Evolutionary conservation across 1,284 basidiomycete species (phyloP).

Genomic region (Ceratobasidium sp.): DNA sequence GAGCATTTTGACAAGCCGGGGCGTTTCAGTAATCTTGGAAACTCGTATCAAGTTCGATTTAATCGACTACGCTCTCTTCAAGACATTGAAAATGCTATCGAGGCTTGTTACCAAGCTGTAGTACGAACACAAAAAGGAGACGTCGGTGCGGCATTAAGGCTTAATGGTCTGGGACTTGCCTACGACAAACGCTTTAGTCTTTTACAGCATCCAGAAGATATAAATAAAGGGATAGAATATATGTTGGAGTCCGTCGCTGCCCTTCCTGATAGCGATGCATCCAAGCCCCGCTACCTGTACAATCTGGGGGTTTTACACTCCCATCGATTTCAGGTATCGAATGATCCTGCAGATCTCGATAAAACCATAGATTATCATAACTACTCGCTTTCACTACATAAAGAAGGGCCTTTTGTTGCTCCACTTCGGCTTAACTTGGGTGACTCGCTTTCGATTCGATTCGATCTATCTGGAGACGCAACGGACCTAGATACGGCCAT

Average conservation of each 20-base stretch:
- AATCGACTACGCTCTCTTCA: neutral
- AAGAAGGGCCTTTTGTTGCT: neutral
- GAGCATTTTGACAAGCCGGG: neutral
- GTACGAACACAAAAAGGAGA: neutral
- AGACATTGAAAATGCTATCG: slow-evolving; percentile 5
- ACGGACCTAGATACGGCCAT: neutral
- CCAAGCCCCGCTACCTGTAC: neutral
- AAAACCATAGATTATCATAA: neutral
- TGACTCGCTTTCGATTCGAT: neutral
- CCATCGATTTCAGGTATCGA: neutral
- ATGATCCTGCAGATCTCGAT: neutral
- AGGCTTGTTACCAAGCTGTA: neutral
- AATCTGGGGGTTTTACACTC: neutral
- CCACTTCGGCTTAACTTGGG: neutral
- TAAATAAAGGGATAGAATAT: neutral
- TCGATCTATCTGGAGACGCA: neutral
- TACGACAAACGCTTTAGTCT: neutral
- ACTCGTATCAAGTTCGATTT: neutral
- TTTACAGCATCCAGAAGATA: neutral
- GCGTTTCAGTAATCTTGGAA: neutral
- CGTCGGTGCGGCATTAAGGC: neutral
- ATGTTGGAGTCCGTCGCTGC: neutral
- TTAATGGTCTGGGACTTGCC: neutral
- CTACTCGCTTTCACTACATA: neutral
- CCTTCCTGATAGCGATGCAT: neutral